phyloP scores from a whole-genome alignment of 768 basidiomycete species.

The Steccherinum ochraceum region DNA sequence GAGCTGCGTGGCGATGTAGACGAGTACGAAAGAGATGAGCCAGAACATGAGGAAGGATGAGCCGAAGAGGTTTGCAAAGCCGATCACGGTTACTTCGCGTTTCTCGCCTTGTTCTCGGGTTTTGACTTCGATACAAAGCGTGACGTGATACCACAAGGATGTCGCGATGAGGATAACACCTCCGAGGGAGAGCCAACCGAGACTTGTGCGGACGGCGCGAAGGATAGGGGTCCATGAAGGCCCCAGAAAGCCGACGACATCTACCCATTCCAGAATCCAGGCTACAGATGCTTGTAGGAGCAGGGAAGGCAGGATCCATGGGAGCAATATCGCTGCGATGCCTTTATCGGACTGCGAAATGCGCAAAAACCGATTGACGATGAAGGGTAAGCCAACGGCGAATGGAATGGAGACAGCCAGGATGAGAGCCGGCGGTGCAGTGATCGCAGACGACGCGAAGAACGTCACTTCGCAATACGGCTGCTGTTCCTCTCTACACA shows the following conservation, averaged over 20 bases:
- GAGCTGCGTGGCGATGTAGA: conserved; percentile 67
- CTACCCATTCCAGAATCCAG: conserved; percentile 83
- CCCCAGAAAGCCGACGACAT: conserved; percentile 45
- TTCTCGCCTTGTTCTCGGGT: conserved; percentile 11
- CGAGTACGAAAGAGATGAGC: conserved; percentile 52
- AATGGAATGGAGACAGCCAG: conserved; percentile 51
- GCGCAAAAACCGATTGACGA: conserved; percentile 48
- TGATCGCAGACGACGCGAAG: conserved; percentile 66
- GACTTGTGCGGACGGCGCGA: conserved; percentile 48
- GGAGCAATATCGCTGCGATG: conserved; percentile 58
- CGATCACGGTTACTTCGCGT: conserved; percentile 56
- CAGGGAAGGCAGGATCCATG: conserved; percentile 48
- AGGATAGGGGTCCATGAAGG: conserved; percentile 36
- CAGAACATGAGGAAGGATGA: conserved; percentile 84
- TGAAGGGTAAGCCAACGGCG: conserved; percentile 50
- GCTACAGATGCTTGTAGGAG: conserved; percentile 54
- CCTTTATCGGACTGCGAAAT: conserved; percentile 74
- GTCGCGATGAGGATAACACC: conserved; percentile 48
- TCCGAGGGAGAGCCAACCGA: conserved; percentile 52
- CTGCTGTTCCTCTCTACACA: conserved; percentile 93
- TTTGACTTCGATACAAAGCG: conserved; percentile 66
- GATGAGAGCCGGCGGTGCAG: conserved; percentile 56
- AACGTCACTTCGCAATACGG: conserved; percentile 88
- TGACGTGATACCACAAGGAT: conserved; percentile 64
- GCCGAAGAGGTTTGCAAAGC: conserved; percentile 88